Conservation (phyloP, 2,329 filamentous ascomycete genomes). For the Colletotrichum sp. region DNA sequence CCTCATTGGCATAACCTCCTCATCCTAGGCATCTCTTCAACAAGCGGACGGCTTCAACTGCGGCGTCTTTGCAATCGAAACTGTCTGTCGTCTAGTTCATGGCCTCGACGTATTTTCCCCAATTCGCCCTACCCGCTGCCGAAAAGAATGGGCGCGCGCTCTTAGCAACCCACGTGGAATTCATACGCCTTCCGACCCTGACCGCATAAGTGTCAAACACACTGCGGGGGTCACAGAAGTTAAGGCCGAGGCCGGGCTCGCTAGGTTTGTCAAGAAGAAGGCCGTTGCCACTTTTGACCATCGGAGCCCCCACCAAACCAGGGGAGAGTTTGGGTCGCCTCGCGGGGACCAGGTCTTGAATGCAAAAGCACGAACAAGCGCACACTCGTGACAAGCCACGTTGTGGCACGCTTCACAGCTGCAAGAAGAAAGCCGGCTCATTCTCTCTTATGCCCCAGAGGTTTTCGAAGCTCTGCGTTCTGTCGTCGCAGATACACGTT, state of each 20-base stretch:
- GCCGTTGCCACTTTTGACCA: not conserved
- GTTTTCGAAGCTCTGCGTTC: not conserved
- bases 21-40: not conserved
- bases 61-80: not conserved
- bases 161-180: not conserved
- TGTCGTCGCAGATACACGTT: not conserved
- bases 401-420: not conserved
- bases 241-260: not conserved
- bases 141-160: not conserved
- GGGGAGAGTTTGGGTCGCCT: not conserved
- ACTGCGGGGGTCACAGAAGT: not conserved
- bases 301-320: not conserved
- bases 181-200: not conserved
- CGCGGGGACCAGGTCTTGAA: fast-evolving
- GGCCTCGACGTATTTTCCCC: not conserved
- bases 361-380: not conserved
- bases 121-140: not conserved
- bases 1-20: not conserved
- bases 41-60: not conserved
- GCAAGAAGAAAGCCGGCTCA: not conserved
- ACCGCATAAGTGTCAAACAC: not conserved
- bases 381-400: not conserved
- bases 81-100: not conserved
- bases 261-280: not conserved
- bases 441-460: not conserved